Percentiles rank a stretch among this genome's conserved stretches.
Evolutionary conservation across 345 rosid species (phyloP).

Genomic region (Hibiscus tridactylites): DNA sequence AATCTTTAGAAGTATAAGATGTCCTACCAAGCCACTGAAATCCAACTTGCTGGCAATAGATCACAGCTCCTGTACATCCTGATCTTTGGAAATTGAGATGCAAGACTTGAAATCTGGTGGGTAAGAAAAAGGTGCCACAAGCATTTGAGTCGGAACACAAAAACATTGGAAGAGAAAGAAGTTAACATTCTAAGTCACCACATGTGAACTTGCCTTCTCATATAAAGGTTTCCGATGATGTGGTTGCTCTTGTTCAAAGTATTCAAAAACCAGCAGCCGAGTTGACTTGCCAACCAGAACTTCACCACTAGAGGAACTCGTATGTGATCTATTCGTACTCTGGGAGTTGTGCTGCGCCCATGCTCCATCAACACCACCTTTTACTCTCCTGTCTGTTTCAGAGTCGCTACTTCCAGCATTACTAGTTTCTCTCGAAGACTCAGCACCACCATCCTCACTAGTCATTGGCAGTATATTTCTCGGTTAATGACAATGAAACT

Average conservation of each 20-base stretch:
- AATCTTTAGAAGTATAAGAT: constrained; percentile 5
- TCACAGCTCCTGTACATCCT: constrained; percentile 62
- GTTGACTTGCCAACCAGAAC: constrained; percentile 20
- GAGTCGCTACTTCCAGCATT: constrained; percentile 46
- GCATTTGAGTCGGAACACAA: constrained; percentile 8
- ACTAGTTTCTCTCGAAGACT: constrained; percentile 33
- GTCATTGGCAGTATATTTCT: background rate
- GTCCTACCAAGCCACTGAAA: constrained; percentile 74
- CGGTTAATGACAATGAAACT: too few species aligned
- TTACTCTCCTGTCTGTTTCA: constrained; percentile 13
- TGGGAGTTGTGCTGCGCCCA: constrained; percentile 25
- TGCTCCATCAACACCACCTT: constrained; percentile 12
- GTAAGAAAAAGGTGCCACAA: background rate
- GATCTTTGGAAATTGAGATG: constrained; percentile 54
- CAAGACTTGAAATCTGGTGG: constrained; percentile 46
- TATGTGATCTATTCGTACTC: constrained; percentile 22
- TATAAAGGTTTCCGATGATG: constrained; percentile 46
- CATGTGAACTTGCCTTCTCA: constrained; percentile 37
- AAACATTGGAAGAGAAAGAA: background rate
- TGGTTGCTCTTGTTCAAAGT: constrained; percentile 54
- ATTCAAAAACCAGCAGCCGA: constrained; percentile 36
- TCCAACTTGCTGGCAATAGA: constrained; percentile 72
- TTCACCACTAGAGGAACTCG: constrained; percentile 33
- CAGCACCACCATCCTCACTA: constrained; percentile 34
- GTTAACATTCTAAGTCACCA: background rate